Evolutionary conservation across 768 basidiomycete genomes (phyloP).

Genomic region (Kwoniella sp.): DNA sequence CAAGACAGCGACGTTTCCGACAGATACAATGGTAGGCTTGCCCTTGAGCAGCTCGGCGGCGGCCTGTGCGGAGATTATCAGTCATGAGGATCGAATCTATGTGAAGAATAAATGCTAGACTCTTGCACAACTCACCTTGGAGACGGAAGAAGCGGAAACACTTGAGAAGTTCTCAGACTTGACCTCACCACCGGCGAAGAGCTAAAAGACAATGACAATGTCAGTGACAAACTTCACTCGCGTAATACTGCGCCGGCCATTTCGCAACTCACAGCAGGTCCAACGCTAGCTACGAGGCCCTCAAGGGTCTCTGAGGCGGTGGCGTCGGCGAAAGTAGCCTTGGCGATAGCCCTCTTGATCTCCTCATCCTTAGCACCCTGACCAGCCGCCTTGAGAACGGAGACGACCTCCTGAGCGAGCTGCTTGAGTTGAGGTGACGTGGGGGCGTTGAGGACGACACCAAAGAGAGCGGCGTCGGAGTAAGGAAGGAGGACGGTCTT

Average conservation of each 20-base stretch:
- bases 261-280: slow-evolving; percentile 68
- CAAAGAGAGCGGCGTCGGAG: slow-evolving; percentile 87
- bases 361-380: slow-evolving; percentile 66
- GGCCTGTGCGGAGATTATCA: slow-evolving; percentile 49
- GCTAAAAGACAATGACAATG: slow-evolving; percentile 56
- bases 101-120: too few relatives aligned
- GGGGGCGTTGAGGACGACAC: slow-evolving; percentile 73
- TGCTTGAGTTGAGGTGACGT: slow-evolving; percentile 65
- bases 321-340: slow-evolving; percentile 84
- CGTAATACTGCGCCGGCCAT: too few relatives aligned
- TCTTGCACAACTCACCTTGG: slow-evolving; percentile 74
- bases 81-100: too few relatives aligned
- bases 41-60: slow-evolving; percentile 67
- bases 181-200: slow-evolving; percentile 64
- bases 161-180: slow-evolving; percentile 49
- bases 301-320: slow-evolving; percentile 68
- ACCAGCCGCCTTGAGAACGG: slow-evolving; percentile 63
- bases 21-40: slow-evolving; percentile 83
- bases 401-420: slow-evolving; percentile 60
- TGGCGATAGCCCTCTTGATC: slow-evolving; percentile 76
- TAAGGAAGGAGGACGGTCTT: slow-evolving; percentile 80
- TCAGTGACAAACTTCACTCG: too few relatives aligned
- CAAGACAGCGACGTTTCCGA: slow-evolving; percentile 74
- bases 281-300: slow-evolving; percentile 66
- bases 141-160: slow-evolving; percentile 67